phyloP scores from a whole-genome alignment of 2,329 filamentous ascomycete species.

The Hypoxylon sp. region DNA sequence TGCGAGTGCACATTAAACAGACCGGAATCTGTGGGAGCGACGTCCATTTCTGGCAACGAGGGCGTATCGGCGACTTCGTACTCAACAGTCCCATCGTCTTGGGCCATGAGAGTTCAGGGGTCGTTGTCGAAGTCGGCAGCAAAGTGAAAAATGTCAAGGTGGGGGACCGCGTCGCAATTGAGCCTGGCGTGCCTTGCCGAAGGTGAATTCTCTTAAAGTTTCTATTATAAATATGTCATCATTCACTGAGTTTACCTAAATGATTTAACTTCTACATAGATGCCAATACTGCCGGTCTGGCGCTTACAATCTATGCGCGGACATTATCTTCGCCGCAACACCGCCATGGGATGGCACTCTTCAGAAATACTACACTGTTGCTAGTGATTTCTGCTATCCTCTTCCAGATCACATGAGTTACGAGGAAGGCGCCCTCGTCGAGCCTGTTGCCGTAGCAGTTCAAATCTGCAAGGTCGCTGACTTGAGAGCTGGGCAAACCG shows the following conservation, averaged over 20 bases:
- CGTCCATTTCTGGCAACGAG: constrained; percentile 64
- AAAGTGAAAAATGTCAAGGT: constrained; percentile 60
- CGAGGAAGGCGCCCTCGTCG: constrained; percentile 68
- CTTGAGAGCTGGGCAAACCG: constrained; percentile 59
- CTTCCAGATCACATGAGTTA: constrained; percentile 62
- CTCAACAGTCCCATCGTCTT: constrained; percentile 63
- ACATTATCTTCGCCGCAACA: constrained; percentile 65
- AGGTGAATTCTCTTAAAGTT: constrained; percentile 21
- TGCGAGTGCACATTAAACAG: constrained; percentile 62
- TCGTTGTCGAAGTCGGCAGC: constrained; percentile 58
- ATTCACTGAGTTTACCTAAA: neutral
- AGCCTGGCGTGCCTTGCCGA: constrained; percentile 64
- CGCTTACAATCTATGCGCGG: constrained; percentile 59
- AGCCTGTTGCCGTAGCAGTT: constrained; percentile 67
- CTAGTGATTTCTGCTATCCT: constrained; percentile 64
- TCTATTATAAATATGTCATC: neutral
- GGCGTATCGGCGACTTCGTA: constrained; percentile 63
- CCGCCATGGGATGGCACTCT: constrained; percentile 66
- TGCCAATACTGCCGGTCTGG: constrained; percentile 62
- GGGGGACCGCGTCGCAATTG: constrained; percentile 64
- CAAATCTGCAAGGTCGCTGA: constrained; percentile 61
- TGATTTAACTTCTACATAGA: constrained; percentile 33
- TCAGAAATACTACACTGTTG: constrained; percentile 63
- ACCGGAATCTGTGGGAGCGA: constrained; percentile 66
- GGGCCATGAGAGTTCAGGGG: constrained; percentile 64